Base-by-base conservation (phyloP, 2,329 filamentous ascomycete genomes). In the Diplodia intermedia region DNA sequence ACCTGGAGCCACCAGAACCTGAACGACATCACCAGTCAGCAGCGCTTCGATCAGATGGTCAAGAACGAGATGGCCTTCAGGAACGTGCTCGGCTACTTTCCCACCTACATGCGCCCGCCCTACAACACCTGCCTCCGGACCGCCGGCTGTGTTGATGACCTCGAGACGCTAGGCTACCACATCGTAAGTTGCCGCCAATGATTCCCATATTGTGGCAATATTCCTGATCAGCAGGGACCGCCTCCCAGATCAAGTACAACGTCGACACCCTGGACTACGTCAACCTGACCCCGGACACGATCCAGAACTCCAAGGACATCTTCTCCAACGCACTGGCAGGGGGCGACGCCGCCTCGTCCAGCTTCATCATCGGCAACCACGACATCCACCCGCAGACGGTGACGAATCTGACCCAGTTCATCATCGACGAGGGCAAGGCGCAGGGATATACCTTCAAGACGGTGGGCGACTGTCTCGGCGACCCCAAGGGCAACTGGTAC, bases 401-500 rank as follows among this genome's bases (percentile, higher is more conserved):
- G 12, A 78, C 80, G 26, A 80, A 80, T 4, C 75, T 87, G 31
- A 85, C 83, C 3, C 80, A 79, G 12, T 82, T 77, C 72, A 75
- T 74, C 61, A 77, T 85, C 15, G 72, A 73, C 29, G 71, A 74
- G 3, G 85, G 85, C 0, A 82, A 79, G 18, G 20, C 18, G 8
- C 60, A 15, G 31, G 60, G 60, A 31, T 63, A 63, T 67, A 67
- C 63, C 73, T 82, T 83, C 53, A 85, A 86, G 33, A 86, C 86
- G 1, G 82, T 88, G 4, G 87, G 86, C 0, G 84, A 88, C 69
- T 89, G 87, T 68, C 79, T 89, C 18, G 83, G 82, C 0, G 86
- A 89, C 68, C 75, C 85, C 8, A 69, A 69, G n/a, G 78, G 75
- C 18, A 81, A 83, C 70, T 88, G 86, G 86, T 88, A 88, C 72